A percentile compares a stretch with the other conserved stretches of the same genome.
These are phyloP conservation scores for Salix exigua DNA, from an alignment of 345 rosid genomes.

Conservation along the genomic window DNA sequence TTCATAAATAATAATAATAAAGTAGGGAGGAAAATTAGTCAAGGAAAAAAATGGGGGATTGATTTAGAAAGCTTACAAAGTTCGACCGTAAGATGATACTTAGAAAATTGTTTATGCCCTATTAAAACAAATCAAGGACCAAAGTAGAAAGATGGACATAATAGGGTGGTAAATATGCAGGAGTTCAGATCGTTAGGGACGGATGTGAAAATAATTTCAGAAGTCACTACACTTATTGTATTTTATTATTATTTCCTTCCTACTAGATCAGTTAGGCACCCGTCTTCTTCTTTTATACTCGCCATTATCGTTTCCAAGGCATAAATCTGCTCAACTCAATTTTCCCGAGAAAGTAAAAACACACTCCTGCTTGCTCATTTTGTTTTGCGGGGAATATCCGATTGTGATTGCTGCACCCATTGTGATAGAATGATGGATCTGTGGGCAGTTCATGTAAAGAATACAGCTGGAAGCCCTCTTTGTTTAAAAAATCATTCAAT, in stretches of 20 bases:
- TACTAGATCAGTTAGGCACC: not conserved
- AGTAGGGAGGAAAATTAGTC: too few relatives aligned
- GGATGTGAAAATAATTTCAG: not conserved
- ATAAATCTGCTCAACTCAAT: not conserved
- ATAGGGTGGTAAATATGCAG: not conserved
- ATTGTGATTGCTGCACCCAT: not conserved
- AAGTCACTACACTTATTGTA: not conserved
- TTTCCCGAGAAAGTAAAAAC: not conserved
- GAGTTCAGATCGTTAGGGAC: not conserved
- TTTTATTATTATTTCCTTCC: not conserved
- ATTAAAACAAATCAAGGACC: not conserved
- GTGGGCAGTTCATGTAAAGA: slow-evolving; percentile 42
- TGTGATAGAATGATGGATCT: slow-evolving; percentile 41
- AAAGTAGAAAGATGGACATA: not conserved
- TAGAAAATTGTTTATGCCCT: not conserved
- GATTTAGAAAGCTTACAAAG: too few relatives aligned
- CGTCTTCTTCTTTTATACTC: not conserved
- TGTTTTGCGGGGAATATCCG: not conserved
- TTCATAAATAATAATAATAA: too few relatives aligned
- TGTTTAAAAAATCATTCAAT: slow-evolving; percentile 21
- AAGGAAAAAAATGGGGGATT: too few relatives aligned
- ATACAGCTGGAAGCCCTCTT: slow-evolving; percentile 23
- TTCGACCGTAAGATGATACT: too few relatives aligned
- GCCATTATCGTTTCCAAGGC: not conserved
- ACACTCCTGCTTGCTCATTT: not conserved